Base-by-base conservation (phyloP, 2,329 filamentous ascomycete species). In the Fusarium xylarioides region DNA sequence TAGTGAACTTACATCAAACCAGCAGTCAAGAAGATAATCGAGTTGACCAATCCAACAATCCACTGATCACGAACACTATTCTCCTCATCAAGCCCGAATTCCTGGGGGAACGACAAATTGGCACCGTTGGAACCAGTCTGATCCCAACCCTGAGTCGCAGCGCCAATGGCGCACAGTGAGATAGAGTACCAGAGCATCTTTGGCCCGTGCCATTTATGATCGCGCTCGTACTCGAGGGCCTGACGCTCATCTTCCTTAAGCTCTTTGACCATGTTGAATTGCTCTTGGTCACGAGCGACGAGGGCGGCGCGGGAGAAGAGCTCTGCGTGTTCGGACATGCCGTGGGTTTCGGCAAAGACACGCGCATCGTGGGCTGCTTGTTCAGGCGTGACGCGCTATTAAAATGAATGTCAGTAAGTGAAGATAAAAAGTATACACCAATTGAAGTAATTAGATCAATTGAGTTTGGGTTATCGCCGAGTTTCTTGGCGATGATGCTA, bases 61-160 rank as follows among this genome's bases (percentile, higher is more conserved):
- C 81, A 87, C 74, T 87, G 82, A 57, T 88, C 84, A 76, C 82
- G 58, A 11, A 38, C 83, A 8, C 85, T 85, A 1, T 50, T 47
- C 30, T 35, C 46, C 15, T 78, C 74, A 3, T 76, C 77, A 42
- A 83, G 80, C 1, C 79, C 78, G 79, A 86, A 74, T 76, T 83
- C 62, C 80, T 81, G 15, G 0, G 88, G 89, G 72, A 91, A 91
- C 35, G 86, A 88, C 68, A 91, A 80, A 74, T 89, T 91, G 64
- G 90, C 90, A 28, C 89, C 89, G 73, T 90, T 90, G 68, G 84
- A 82, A 58, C 89, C 90, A 4, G 90, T 91, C 79, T 91, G 88
- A 75, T 91, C 89, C 90, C 90, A 91, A 10, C 90, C 89, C 57
- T 87, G 85, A 0, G 88, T 87, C 9, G 88, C 87, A 18, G 88